phyloP scores from a whole-genome alignment of 1,284 basidiomycete species.

The Cutaneotrichosporon sp. region DNA sequence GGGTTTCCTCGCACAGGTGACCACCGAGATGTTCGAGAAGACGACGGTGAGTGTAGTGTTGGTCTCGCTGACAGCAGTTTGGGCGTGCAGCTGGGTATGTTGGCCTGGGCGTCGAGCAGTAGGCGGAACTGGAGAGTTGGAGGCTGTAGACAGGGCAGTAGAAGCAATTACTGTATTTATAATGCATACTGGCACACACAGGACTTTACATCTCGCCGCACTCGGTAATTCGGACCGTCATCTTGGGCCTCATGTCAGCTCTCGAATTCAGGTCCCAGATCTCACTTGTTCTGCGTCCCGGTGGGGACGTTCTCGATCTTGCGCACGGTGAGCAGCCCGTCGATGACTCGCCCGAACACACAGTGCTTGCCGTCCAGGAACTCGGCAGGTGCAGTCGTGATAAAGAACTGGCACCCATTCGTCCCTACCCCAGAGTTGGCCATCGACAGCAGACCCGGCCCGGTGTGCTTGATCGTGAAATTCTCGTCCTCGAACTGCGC shows the following conservation, averaged over 20 bases:
- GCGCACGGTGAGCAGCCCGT: constrained; percentile 82
- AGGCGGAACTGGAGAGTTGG: neutral
- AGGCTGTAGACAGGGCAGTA: neutral
- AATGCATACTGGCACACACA: constrained; percentile 3
- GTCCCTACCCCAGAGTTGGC: constrained; percentile 90
- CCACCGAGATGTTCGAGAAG: constrained; percentile 56
- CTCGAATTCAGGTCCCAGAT: neutral
- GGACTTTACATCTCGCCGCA: constrained; percentile 57
- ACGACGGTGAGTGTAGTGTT: constrained; percentile 43
- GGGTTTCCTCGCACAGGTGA: constrained; percentile 57
- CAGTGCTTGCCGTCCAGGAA: constrained; percentile 94
- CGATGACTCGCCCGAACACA: constrained; percentile 86
- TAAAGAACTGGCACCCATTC: constrained; percentile 95
- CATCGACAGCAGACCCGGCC: constrained; percentile 82
- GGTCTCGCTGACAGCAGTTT: constrained; percentile 29
- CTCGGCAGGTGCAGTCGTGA: constrained; percentile 88
- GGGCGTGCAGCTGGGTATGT: constrained; percentile 49
- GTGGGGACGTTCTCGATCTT: constrained; percentile 94
- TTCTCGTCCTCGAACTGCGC: constrained; percentile 95
- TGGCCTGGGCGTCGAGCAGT: constrained; percentile 27
- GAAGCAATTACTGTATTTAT: constrained; percentile 8
- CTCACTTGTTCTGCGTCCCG: constrained; percentile 57
- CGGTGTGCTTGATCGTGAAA: constrained; percentile 84
- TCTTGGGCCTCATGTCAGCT: constrained; percentile 20
- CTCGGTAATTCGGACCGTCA: constrained; percentile 44